phyloP scores from a whole-genome alignment of 805 yeast genomes.

The Starmera amethionina region DNA sequence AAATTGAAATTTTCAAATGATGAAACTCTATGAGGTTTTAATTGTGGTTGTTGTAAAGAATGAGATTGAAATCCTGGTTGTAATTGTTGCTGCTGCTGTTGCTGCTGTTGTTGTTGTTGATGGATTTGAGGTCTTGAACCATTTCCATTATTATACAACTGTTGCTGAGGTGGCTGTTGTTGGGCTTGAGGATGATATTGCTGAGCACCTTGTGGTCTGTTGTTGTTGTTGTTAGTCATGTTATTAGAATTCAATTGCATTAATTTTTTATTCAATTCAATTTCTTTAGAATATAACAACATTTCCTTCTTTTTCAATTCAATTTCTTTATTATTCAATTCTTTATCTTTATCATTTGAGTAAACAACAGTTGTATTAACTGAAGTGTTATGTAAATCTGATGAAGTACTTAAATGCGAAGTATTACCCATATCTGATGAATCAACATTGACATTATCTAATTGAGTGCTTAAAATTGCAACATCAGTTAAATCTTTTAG shows the following conservation, averaged over 20 bases:
- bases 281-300: slow-evolving; percentile 13
- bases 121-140: slow-evolving; percentile 15
- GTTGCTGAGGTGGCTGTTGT: slow-evolving; percentile 6
- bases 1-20: too few relatives aligned
- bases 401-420: slow-evolving; percentile 5
- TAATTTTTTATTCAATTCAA: slow-evolving; percentile 17
- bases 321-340: slow-evolving; percentile 14
- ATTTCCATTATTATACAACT: slow-evolving; percentile 14
- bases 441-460: slow-evolving; percentile 7
- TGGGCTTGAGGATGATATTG: slow-evolving; percentile 1
- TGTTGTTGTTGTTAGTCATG: not conserved
- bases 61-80: slow-evolving; percentile 3
- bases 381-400: slow-evolving; percentile 6
- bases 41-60: slow-evolving; percentile 3
- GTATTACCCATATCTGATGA: slow-evolving; percentile 6
- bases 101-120: slow-evolving; percentile 5
- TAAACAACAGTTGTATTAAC: slow-evolving; percentile 10
- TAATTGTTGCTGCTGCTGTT: slow-evolving; percentile 6
- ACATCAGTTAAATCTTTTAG: slow-evolving; percentile 17
- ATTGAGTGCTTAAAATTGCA: slow-evolving; percentile 12
- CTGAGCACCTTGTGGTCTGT: not conserved
- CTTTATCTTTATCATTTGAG: not conserved
- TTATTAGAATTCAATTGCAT: slow-evolving; percentile 1
- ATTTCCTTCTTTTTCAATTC: slow-evolving; percentile 18
- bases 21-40: not conserved